Evolutionary conservation across 495 filamentous ascomycete species (phyloP).

Genomic region (Cercophora sp.): DNA sequence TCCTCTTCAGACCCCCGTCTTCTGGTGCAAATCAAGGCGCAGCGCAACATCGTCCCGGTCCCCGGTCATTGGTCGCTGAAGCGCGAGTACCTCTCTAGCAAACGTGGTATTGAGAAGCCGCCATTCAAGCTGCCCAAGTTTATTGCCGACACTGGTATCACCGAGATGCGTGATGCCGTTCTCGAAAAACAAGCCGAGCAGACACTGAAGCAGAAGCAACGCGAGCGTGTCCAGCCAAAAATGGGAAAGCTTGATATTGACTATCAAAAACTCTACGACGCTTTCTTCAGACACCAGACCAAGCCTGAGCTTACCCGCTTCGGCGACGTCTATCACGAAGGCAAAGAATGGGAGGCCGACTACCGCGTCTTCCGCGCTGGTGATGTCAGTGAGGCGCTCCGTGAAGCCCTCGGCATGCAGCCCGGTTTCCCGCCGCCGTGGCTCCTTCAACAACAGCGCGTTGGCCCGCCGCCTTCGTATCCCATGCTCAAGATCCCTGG

Average conservation of each 20-base stretch:
- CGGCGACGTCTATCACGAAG: constrained; percentile 97
- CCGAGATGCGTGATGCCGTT: constrained; percentile 95
- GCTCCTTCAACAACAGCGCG: constrained; percentile 94
- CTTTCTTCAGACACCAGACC: constrained; percentile 95
- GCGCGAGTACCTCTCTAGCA: constrained; percentile 92
- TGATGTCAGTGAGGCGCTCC: constrained; percentile 83
- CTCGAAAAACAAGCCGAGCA: constrained; percentile 92
- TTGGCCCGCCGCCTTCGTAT: constrained; percentile 89
- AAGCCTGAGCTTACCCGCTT: constrained; percentile 92
- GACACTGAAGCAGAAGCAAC: constrained; percentile 87
- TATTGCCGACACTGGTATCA: constrained; percentile 94
- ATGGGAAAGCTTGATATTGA: constrained; percentile 98
- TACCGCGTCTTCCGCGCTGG: constrained; percentile 83
- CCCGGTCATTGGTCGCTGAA: constrained; percentile 93
- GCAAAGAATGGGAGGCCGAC: constrained; percentile 97
- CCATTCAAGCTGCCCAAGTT: constrained; percentile 92
- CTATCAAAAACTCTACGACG: constrained; percentile 95
- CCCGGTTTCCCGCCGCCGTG: constrained; percentile 92
- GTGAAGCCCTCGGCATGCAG: constrained; percentile 90
- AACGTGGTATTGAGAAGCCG: constrained; percentile 91
- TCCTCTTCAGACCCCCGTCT: constrained; percentile 87
- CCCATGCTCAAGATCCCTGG: constrained; percentile 89
- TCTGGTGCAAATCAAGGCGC: constrained; percentile 88
- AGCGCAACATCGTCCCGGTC: constrained; percentile 93
- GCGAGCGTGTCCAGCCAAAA: constrained; percentile 91